Base-by-base conservation (phyloP, 768 basidiomycete genomes). In the Ramaria rubella region DNA sequence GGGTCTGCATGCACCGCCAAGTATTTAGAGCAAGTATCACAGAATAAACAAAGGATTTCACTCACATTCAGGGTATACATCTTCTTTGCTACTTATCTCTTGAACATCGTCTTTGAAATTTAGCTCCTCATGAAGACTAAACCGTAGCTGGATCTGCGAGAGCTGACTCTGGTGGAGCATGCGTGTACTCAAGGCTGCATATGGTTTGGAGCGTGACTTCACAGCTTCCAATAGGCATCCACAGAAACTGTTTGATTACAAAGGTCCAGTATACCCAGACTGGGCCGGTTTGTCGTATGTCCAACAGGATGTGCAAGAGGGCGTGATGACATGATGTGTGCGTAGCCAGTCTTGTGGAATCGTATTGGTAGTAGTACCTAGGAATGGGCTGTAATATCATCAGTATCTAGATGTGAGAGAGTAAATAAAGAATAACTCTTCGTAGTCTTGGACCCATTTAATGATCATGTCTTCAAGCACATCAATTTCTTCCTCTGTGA, bases 211-310 rank as follows among this genome's bases (percentile, higher is more conserved):
- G 14, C 58, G 53, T 1, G 64, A 67, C 19, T 57, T 57, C 15
- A 74, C 48, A 5, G 49, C 61, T 0, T 42, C 30, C 38, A 67
- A 61, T 9, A 74, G 61, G 6, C 43, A 52, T 0, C 72, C 70
- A 61, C 71, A 73, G 33, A n/a, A 63, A 70, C 0, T 67, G 50
- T 53, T 75, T 72, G 62, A 9, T 14, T n/a, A n/a, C n/a, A n/a
- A n/a, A n/a, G n/a, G n/a, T n/a, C n/a, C n/a, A n/a, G n/a, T n/a
- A n/a, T n/a, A 50, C 11, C 49, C 49, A 50, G 21, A 50, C 24
- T 9, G 49, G 49, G 5, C 49, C 24, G n/a, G 8, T 24, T 27
- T n/a, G 8, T 27, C 27, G 19, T 9, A 50, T 50, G 30, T 50
- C 36, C n/a, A 38, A n/a, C 36, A n/a, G 11, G n/a, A 38, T n/a